Conservation (phyloP, 768 basidiomycete genomes). For the Russula brevipes region DNA sequence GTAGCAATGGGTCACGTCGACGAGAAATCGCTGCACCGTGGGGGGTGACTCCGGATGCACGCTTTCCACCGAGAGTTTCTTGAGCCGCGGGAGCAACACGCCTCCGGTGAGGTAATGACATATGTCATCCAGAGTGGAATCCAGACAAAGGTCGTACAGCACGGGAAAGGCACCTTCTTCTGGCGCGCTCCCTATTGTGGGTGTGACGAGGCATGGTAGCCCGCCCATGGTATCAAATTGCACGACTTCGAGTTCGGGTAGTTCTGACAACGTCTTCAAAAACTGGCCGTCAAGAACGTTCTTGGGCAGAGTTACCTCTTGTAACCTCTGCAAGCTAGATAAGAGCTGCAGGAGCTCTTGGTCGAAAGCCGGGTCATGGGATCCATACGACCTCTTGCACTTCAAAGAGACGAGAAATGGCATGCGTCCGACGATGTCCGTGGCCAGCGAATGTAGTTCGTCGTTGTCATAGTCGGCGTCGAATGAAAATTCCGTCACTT, state of each 20-base stretch:
- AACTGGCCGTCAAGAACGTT: not conserved
- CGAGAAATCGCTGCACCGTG: conserved; percentile 15
- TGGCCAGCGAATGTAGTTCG: not conserved
- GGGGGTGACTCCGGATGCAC: conserved; percentile 4
- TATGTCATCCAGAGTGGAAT: conserved; percentile 21
- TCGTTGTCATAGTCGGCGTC: not conserved
- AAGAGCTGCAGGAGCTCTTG: conserved; percentile 9
- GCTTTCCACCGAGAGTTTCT: conserved; percentile 16
- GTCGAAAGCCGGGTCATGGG: not conserved
- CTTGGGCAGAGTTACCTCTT: conserved; percentile 17
- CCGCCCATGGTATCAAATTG: conserved; percentile 16
- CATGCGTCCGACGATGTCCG: conserved; percentile 22
- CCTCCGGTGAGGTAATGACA: conserved; percentile 19
- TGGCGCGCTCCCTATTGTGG: not conserved
- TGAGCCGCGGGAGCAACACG: conserved; percentile 16
- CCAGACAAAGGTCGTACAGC: conserved; percentile 21
- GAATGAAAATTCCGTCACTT: conserved; percentile 19
- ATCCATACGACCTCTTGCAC: not conserved
- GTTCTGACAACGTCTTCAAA: conserved; percentile 12
- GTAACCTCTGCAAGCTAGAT: conserved; percentile 9
- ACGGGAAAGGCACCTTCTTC: conserved; percentile 20
- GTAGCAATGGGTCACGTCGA: conserved; percentile 16
- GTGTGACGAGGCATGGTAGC: not conserved
- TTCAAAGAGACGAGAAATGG: conserved; percentile 17
- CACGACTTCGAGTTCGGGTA: conserved; percentile 20